Conservation (phyloP, 371 early-diverging fungal genomes). For the Haplosporangium sp. region DNA sequence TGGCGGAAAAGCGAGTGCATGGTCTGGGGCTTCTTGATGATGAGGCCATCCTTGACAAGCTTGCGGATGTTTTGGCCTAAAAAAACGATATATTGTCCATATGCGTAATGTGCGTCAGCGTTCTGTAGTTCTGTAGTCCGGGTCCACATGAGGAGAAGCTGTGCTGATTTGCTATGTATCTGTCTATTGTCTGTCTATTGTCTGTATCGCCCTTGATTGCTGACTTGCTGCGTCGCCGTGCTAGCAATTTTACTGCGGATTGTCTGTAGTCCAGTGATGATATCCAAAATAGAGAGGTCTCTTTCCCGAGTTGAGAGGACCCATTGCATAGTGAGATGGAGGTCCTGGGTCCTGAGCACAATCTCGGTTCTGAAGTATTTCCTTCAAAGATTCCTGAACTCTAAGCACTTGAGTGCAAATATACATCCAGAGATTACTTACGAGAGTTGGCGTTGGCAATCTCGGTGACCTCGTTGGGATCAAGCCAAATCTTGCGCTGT, state of each 20-base stretch:
- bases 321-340: background rate
- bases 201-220: too few relatives aligned
- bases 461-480: conserved; percentile 97
- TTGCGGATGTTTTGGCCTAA: conserved; percentile 96
- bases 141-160: too few relatives aligned
- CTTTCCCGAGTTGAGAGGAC: too few relatives aligned
- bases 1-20: conserved; percentile 97
- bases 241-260: too few relatives aligned
- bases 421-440: conserved; percentile 58
- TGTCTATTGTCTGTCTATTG: too few relatives aligned
- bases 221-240: background rate
- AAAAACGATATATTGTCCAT: background rate
- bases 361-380: too few relatives aligned
- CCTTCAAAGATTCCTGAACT: too few relatives aligned
- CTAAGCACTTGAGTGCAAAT: background rate
- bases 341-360: background rate
- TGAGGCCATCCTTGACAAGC: conserved; percentile 95
- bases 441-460: conserved; percentile 98
- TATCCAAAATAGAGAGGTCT: too few relatives aligned
- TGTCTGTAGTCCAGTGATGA: too few relatives aligned
- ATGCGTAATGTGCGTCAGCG: background rate
- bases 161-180: too few relatives aligned
- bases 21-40: conserved; percentile 96
- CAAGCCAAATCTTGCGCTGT: conserved; percentile 99
- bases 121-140: background rate